These are phyloP conservation scores for Yamadazyma membranifaciens DNA, from an alignment of 1,139 yeast genomes.

Conservation along the genomic window DNA sequence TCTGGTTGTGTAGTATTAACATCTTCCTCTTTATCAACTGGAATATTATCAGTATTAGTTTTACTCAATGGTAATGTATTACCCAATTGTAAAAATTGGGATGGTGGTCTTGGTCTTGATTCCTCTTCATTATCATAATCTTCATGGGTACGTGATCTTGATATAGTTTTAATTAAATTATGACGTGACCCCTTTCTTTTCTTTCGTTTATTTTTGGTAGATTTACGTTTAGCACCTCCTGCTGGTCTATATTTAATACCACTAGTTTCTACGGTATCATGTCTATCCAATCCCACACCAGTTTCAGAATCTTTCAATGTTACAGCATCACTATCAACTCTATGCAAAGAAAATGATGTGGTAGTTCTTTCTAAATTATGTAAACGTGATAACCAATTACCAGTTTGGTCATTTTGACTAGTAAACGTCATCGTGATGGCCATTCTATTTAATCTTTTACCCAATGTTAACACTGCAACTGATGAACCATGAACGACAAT, in stretches of 20 bases:
- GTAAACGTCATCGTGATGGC: constrained; percentile 92
- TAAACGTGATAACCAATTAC: constrained; percentile 83
- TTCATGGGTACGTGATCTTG: constrained; percentile 28
- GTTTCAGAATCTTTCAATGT: constrained; percentile 16
- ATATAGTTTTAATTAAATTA: constrained; percentile 30
- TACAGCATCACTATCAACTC: constrained; percentile 64
- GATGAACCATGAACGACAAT: constrained; percentile 96
- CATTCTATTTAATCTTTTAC: constrained; percentile 86
- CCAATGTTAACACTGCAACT: constrained; percentile 88
- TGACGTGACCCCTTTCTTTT: constrained; percentile 15
- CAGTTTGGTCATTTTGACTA: constrained; percentile 58
- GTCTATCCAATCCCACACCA: constrained; percentile 14
- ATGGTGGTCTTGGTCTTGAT: constrained; percentile 38
- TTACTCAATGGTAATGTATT: constrained; percentile 13
- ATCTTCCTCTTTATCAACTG: background rate
- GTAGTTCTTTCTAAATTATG: constrained; percentile 74
- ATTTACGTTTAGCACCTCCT: constrained; percentile 66
- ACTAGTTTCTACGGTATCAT: constrained; percentile 56
- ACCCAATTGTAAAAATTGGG: constrained; percentile 45
- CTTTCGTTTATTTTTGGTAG: constrained; percentile 38
- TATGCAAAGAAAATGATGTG: constrained; percentile 74
- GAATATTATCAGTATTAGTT: constrained; percentile 12
- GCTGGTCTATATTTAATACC: constrained; percentile 75
- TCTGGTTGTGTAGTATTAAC: background rate
- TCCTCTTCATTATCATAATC: constrained; percentile 17